Percentiles rank a stretch among this genome's conserved stretches.
phyloP scores from a whole-genome alignment of 2,329 filamentous ascomycete species.

The Diaporthe aspalathi region DNA sequence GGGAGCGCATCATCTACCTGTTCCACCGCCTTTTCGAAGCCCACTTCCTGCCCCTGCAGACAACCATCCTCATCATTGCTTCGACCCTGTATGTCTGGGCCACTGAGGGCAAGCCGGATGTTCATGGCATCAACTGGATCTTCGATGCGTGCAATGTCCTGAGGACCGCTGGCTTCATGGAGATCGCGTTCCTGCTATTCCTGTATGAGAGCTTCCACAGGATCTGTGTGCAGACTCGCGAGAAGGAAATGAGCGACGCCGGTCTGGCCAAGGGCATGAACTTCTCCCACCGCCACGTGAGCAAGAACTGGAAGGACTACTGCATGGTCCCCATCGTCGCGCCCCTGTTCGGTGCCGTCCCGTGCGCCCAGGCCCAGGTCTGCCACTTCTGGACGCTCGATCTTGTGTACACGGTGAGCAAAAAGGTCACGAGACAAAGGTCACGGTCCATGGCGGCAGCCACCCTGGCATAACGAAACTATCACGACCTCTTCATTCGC shows the following conservation, averaged over 20 bases:
- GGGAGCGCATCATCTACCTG: slow-evolving; percentile 67
- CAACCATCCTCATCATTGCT: slow-evolving; percentile 71
- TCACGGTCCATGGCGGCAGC: slow-evolving; percentile 54
- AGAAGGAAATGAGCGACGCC: slow-evolving; percentile 74
- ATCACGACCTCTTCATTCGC: slow-evolving; percentile 35
- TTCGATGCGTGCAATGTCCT: slow-evolving; percentile 70
- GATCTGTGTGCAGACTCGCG: slow-evolving; percentile 68
- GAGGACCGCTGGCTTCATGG: slow-evolving; percentile 70
- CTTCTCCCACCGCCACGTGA: slow-evolving; percentile 69
- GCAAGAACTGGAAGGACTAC: slow-evolving; percentile 71
- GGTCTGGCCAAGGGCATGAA: slow-evolving; percentile 73
- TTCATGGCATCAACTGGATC: slow-evolving; percentile 67
- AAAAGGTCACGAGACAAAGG: slow-evolving; percentile 70
- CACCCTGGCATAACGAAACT: slow-evolving; percentile 39
- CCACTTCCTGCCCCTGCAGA: slow-evolving; percentile 77
- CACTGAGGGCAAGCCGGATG: slow-evolving; percentile 62
- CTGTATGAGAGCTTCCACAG: slow-evolving; percentile 77
- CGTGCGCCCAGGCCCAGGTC: slow-evolving; percentile 74
- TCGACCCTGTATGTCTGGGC: slow-evolving; percentile 70
- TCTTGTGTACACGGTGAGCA: slow-evolving; percentile 77
- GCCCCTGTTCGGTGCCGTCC: slow-evolving; percentile 75
- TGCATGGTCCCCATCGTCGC: slow-evolving; percentile 74
- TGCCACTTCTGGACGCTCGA: slow-evolving; percentile 78
- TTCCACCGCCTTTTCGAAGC: slow-evolving; percentile 79
- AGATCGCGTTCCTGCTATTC: slow-evolving; percentile 71